phyloP scores from a whole-genome alignment of 257 asterid species.

The Plantago major region DNA sequence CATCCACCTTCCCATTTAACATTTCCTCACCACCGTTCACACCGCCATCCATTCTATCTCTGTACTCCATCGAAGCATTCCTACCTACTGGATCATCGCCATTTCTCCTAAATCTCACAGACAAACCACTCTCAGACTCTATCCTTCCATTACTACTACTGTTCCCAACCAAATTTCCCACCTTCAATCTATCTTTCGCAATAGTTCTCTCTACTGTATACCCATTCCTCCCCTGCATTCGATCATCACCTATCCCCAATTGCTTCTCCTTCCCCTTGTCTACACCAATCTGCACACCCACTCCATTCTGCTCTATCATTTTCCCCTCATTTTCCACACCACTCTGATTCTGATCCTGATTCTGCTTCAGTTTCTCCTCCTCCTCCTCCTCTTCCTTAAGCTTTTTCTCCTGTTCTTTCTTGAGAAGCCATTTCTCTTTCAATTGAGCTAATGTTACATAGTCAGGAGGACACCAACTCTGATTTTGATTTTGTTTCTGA shows the following conservation, averaged over 20 bases:
- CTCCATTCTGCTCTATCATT: no score
- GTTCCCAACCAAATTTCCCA: conserved; percentile 5
- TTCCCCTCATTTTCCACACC: no score
- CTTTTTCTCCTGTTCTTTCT: conserved; percentile 26
- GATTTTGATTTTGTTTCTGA: no score
- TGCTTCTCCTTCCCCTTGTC: no score
- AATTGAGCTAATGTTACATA: conserved; percentile 58
- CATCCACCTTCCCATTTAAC: not conserved
- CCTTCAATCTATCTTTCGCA: conserved; percentile 1
- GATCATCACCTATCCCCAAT: no score
- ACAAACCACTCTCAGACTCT: not conserved
- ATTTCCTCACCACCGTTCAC: not conserved
- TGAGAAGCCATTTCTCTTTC: conserved; percentile 53
- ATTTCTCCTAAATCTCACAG: conserved; percentile 15
- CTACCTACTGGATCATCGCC: not conserved
- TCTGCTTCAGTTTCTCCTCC: conserved; percentile 12
- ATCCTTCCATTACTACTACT: conserved; percentile 7
- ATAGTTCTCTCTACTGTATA: not conserved
- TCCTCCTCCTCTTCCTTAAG: conserved; percentile 15
- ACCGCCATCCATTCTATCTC: not conserved
- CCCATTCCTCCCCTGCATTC: no score
- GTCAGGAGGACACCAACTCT: conserved; percentile 25
- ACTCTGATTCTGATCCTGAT: no score
- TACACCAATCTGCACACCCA: no score
- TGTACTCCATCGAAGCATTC: not conserved